Evolutionary conservation across 441 rosid species (phyloP), one percentile per base, ranked within the genome.

Genomic region (Populus hybrid): DNA sequence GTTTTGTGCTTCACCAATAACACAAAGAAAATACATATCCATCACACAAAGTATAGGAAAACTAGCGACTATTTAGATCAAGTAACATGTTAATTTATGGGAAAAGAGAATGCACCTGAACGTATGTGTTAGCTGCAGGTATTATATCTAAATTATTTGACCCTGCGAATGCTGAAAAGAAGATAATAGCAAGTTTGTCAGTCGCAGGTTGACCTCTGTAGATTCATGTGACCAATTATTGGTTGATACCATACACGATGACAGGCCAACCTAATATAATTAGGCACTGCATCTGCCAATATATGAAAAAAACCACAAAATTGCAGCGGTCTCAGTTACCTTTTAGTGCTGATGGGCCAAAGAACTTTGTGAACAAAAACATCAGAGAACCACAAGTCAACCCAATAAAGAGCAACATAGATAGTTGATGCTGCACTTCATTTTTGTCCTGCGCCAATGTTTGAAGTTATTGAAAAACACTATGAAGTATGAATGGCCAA

Each of bases 351-450:
- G 82, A 82, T 38, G 83, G 66, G 73, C 87, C 89, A 30, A 80
- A 81, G 76, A 89, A 84, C 75, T 86, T 83, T 5, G 85, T 87
- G 74, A 88, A 83, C 73, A 87, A 67, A 75, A 89, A 76, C 89
- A 89, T 87, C 59, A 82, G 63, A 57, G 80, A 70, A 16, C 89
- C 90, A 79, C 85, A 85, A 23, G 85, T 66, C 74, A 89, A 77
- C 59, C 84, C 90, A 46, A 89, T 61, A 69, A 86, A 89, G 69
- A 89, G 82, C 82, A 89, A 73, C 69, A 84, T 24, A 6, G 90
- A 87, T 63, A 87, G 79, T 76, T 84, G 87, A 80, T 86, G 87
- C 74, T 87, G 92, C 73, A 87, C 89, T 64, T 84, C 90, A 18
- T 82, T 76, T 82, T 84, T 82, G 70, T 83, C 85, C 90, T 89